phyloP scores from a whole-genome alignment of 2,329 filamentous ascomycete genomes.

The Neopestalotiopsis sp. region DNA sequence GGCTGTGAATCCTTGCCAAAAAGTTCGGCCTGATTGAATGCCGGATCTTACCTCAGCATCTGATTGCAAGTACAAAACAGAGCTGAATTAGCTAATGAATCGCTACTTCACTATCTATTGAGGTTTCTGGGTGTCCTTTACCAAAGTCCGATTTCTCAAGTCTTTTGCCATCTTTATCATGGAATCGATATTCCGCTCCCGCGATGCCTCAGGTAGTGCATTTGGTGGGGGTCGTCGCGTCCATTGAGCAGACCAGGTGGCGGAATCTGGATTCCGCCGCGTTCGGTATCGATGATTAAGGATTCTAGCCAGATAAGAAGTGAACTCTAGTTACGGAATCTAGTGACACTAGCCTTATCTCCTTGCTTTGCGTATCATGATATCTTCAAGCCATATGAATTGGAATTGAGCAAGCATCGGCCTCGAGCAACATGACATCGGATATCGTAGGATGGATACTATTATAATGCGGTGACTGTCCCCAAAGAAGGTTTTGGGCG shows the following conservation, averaged over 20 bases:
- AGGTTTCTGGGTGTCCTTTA: too few species aligned
- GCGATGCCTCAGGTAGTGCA: too few species aligned
- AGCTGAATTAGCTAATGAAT: too few species aligned
- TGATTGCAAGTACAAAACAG: too few species aligned
- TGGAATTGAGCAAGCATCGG: not conserved
- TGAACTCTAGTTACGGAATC: not conserved
- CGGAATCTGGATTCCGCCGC: not conserved
- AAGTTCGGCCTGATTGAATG: too few species aligned
- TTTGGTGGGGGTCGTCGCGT: too few species aligned
- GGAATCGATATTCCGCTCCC: too few species aligned
- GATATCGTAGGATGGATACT: not conserved
- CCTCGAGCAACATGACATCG: not conserved
- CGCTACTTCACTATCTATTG: too few species aligned
- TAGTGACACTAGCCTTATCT: not conserved
- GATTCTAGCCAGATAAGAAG: not conserved
- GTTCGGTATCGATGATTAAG: not conserved
- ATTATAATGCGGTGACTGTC: not conserved
- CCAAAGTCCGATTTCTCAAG: too few species aligned
- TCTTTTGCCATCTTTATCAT: too few species aligned
- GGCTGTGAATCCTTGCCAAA: not conserved
- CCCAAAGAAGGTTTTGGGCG: not conserved
- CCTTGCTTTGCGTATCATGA: not conserved
- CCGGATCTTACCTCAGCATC: too few species aligned
- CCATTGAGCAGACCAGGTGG: not conserved
- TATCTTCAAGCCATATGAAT: not conserved